phyloP scores from a whole-genome alignment of 73 alveolate genomes.

The Durusdinium trenchii region DNA sequence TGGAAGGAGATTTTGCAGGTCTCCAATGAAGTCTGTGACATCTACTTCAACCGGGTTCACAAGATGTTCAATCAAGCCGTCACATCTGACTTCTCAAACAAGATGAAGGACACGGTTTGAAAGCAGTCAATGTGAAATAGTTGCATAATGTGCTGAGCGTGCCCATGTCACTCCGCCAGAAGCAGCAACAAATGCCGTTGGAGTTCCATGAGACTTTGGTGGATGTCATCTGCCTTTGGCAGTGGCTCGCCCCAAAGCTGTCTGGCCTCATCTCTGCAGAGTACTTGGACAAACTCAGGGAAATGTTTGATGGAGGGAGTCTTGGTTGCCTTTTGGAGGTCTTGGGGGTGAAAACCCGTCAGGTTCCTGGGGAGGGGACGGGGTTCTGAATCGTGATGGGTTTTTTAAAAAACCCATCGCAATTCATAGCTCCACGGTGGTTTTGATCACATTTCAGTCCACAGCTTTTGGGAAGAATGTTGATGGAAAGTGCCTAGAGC shows the following conservation, averaged over 20 bases:
- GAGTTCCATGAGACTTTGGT: background rate
- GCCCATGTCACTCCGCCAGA: background rate
- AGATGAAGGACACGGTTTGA: background rate
- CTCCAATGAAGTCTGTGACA: background rate
- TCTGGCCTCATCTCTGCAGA: background rate
- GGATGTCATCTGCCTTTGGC: background rate
- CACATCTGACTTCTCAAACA: background rate
- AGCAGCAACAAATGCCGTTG: background rate
- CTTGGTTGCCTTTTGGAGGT: background rate
- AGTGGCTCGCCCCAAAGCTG: background rate
- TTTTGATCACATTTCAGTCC: background rate
- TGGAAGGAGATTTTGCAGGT: background rate
- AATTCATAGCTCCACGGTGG: background rate
- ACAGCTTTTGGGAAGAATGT: background rate
- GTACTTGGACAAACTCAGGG: background rate
- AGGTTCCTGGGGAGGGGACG: background rate
- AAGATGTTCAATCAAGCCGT: background rate
- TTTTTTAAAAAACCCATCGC: background rate
- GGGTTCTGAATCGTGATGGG: background rate
- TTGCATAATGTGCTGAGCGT: background rate
- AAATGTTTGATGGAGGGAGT: background rate
- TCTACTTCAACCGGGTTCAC: background rate
- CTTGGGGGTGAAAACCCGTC: constrained; percentile 7
- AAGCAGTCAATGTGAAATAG: background rate
- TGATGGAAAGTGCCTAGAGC: background rate